Evolutionary conservation across 2,329 filamentous ascomycete species (phyloP), one percentile per base, ranked within the genome.

Genomic region (Botrytis aclada): DNA sequence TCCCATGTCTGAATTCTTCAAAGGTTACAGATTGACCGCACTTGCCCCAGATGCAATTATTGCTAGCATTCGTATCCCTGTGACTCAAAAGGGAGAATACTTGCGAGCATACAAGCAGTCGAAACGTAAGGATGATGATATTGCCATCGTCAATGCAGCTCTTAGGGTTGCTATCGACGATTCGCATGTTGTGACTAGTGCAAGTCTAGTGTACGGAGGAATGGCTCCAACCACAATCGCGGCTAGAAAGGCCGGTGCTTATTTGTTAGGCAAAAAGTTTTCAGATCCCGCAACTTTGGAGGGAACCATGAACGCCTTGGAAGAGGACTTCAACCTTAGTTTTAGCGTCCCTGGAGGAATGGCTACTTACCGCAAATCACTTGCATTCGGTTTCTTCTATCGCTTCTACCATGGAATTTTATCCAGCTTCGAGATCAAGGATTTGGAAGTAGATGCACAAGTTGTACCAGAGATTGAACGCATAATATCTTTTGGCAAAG

Each of bases 41-140:
- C 85, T 99, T 18, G 88, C 93, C 0, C 85, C 89, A 34, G 90
- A 98, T 80, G 93, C 93, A 1, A 89, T 98, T 75, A 95, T 99
- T 74, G 90, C 94, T 1, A 91, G 91, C 60, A 91, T 99, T 75
- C 89, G 92, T n/a, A 93, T 99, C 62, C 96, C 96, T 0, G 84
- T 93, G 4, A 92, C 93, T 0, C 87, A 90, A 70, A 92, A 91
- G 78, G 91, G 93, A 5, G 96, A 98, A 80, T 94, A 91, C 80
- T 92, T 97, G 81, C 88, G 92, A 61, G 91, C 95, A 1, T 98
- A 98, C 83, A 99, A 99, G 83, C 95, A 98, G 81, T 90, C 96
- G 0, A 99, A 99, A 85, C 86, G 96, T 77, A 98, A 98, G 81
- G 96, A 99, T 78, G 96, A 99, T 79, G 96, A 99, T 80, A 98